These are phyloP conservation scores for Paramecium tetraurelia DNA, from an alignment of 73 alveolate genomes.

Conservation along the genomic window DNA sequence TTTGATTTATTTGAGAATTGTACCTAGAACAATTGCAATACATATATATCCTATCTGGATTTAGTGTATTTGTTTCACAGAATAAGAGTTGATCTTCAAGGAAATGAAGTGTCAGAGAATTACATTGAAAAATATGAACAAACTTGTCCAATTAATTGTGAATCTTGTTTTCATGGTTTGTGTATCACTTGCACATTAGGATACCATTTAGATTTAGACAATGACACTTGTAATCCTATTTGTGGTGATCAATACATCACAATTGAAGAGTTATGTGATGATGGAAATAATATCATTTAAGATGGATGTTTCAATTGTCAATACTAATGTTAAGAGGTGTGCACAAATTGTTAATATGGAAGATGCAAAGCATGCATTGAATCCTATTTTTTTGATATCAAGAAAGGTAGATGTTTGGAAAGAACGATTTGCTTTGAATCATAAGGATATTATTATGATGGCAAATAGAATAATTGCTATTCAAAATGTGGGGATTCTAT, in stretches of 20 bases:
- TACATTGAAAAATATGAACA: constrained; percentile 34
- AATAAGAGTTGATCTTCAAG: not conserved
- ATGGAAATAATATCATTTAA: not conserved
- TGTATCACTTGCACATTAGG: constrained; percentile 50
- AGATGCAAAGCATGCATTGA: not conserved
- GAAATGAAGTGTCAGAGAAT: not conserved
- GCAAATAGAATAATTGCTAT: not conserved
- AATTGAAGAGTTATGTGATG: not conserved
- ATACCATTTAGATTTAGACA: constrained; percentile 42
- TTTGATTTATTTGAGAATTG: not conserved
- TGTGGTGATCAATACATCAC: not conserved
- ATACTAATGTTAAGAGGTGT: constrained; percentile 63
- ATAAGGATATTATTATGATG: constrained; percentile 63
- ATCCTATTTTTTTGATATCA: constrained; percentile 57
- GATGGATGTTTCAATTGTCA: not conserved
- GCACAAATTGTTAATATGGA: constrained; percentile 60
- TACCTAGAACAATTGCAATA: no score
- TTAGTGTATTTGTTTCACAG: not conserved
- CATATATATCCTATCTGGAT: not conserved
- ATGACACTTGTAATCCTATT: not conserved
- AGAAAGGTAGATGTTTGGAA: constrained; percentile 24
- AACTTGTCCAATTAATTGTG: not conserved
- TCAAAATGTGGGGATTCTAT: constrained; percentile 58
- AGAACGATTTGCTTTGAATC: constrained; percentile 62
- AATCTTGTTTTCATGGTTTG: constrained; percentile 51